A percentile compares a stretch with the other conserved stretches of the same genome.
phyloP scores from a whole-genome alignment of 2,329 filamentous ascomycete species.

The Fusarium penzigii region DNA sequence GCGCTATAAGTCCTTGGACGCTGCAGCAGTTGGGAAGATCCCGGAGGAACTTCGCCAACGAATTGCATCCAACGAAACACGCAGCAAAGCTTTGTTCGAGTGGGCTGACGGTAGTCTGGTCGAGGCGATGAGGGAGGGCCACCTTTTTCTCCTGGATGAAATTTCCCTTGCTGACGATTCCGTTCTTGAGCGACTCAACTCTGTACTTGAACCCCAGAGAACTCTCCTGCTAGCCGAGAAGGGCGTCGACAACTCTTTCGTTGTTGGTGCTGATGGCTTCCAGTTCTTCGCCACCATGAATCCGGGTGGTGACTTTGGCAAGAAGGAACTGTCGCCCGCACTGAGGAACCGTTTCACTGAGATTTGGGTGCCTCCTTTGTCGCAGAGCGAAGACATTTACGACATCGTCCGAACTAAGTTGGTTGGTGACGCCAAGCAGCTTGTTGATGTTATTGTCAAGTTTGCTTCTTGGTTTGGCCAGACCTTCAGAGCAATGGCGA shows the following conservation, averaged over 20 bases:
- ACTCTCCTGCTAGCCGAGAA: constrained; percentile 92
- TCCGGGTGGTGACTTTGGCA: constrained; percentile 96
- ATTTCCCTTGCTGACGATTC: constrained; percentile 98
- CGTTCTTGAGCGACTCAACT: constrained; percentile 93
- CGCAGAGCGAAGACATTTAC: constrained; percentile 80
- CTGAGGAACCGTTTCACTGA: constrained; percentile 96
- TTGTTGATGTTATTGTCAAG: constrained; percentile 71
- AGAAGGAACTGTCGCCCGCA: constrained; percentile 93
- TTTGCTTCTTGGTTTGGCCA: constrained; percentile 94
- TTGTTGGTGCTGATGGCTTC: constrained; percentile 76
- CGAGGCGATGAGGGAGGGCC: constrained; percentile 85
- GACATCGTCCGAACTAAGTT: constrained; percentile 85
- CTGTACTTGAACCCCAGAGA: constrained; percentile 85
- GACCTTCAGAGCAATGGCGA: constrained; percentile 73
- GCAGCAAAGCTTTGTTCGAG: constrained; percentile 86
- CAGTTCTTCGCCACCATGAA: constrained; percentile 99
- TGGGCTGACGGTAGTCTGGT: constrained; percentile 95
- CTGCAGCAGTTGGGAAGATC: constrained; percentile 49
- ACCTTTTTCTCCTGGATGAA: constrained; percentile 93
- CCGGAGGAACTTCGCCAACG: constrained; percentile 49
- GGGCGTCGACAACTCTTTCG: constrained; percentile 78
- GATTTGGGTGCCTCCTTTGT: constrained; percentile 93
- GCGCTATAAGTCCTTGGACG: constrained; percentile 53
- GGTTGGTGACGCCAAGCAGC: constrained; percentile 49
- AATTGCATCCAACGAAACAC: constrained; percentile 52